phyloP scores from a whole-genome alignment of 2,329 filamentous ascomycete genomes.

The Beauveria varroae region DNA sequence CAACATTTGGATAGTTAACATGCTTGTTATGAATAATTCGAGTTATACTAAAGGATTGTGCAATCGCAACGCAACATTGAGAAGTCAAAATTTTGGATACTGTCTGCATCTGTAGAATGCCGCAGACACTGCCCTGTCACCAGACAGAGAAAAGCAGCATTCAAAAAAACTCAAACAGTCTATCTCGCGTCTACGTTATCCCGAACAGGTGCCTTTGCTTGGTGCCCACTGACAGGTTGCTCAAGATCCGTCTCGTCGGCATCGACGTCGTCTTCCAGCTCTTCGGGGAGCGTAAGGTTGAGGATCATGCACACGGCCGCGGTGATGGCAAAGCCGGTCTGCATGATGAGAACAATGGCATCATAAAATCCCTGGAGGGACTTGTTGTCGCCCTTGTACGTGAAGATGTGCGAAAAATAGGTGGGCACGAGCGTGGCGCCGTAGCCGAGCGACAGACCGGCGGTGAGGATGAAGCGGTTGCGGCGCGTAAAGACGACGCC shows the following conservation, averaged over 20 bases:
- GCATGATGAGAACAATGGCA: conserved; percentile 64
- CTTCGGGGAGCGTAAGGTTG: conserved; percentile 65
- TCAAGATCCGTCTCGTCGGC: not conserved
- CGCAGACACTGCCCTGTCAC: not conserved
- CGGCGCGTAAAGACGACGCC: conserved; percentile 67
- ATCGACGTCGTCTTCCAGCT: conserved; percentile 53
- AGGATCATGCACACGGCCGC: conserved; percentile 66
- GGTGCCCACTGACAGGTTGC: not conserved
- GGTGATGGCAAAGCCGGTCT: conserved; percentile 68
- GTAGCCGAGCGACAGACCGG: conserved; percentile 65
- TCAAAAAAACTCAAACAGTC: not conserved
- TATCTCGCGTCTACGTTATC: not conserved
- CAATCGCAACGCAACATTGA: no score
- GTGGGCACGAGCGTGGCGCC: conserved; percentile 58
- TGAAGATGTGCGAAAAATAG: conserved; percentile 67
- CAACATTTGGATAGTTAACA: not conserved
- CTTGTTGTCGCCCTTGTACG: conserved; percentile 60
- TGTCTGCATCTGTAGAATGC: not conserved
- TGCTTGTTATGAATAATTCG: not conserved
- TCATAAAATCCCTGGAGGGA: conserved; percentile 66
- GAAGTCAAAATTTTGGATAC: no score
- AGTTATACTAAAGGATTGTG: no score
- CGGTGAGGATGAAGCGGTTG: conserved; percentile 75
- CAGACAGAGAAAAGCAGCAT: not conserved
- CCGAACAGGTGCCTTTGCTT: not conserved